Base-by-base conservation (phyloP, 177 flowering plant genomes). In the Telopea speciosissima region DNA sequence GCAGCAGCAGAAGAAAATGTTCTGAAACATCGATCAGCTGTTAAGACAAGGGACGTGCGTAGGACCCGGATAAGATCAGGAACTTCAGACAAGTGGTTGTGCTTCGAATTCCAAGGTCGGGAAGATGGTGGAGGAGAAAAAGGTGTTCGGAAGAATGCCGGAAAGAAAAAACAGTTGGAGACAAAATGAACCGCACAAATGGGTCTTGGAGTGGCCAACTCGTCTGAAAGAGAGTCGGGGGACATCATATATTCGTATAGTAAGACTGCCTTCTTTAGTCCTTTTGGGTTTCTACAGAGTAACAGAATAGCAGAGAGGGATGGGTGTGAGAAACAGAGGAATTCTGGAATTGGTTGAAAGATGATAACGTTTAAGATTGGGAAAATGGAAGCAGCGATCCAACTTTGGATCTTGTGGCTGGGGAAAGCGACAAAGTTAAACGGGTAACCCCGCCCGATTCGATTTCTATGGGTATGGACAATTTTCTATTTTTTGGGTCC, bases 121-220 rank as follows among this genome's bases (percentile, higher is more conserved):
- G 23, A 45, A 42, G 45, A 24, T 31, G 78, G 76, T 5, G 62
- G 40, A 65, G 31, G 62, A 36, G 40, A 36, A 36, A 73, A 63
- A 45, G 76, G 79, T 31, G 78, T 70, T 69, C 31, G 72, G 65
- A 58, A 72, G 68, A 79, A 73, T 67, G 81, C 79, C 3, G 79
- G 73, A 44, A 74, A 73, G 61, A 76, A 72, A 4, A 79, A 64
- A 63, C 64, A 67, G 45, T 58, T 62, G 42, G 74, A 64, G 24
- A 71, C 49, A 33, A 71, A 52, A 9, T 71, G 24, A 7, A 45
- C 16, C 16, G 28, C 26, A 40, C 24, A 28, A 12, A 59, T 45
- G 26, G 21, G 66, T 17, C 24, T 67, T 56, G 21, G 31, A 22
- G 56, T 33, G 33, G 21, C 26, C 64, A 24, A 10, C 24, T 45